Evolutionary conservation across 2,329 filamentous ascomycete genomes (phyloP).

Genomic region (Apiospora sp.): DNA sequence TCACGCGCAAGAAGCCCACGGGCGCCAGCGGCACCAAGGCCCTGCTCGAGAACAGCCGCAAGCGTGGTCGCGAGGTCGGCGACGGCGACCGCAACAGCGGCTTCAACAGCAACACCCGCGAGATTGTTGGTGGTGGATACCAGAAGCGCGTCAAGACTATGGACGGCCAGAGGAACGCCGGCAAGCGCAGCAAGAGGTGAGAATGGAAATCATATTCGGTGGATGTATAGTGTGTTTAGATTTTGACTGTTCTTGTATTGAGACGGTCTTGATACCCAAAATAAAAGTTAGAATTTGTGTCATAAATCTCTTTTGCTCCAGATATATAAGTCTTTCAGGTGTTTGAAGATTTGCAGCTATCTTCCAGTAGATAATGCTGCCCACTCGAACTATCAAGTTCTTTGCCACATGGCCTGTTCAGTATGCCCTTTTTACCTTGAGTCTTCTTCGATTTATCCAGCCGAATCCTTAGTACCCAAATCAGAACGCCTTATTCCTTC

Average conservation of each 20-base stretch:
- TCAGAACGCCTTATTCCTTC: neutral
- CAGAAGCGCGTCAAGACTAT: conserved; percentile 71
- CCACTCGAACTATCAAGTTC: neutral
- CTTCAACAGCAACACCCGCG: conserved; percentile 49
- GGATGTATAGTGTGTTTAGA: neutral
- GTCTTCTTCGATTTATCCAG: neutral
- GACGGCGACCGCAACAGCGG: conserved; percentile 76
- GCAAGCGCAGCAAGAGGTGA: conserved; percentile 47
- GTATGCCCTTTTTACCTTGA: neutral
- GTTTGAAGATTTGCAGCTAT: neutral
- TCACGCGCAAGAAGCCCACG: conserved; percentile 75
- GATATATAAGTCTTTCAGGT: neutral
- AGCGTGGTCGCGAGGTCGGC: conserved; percentile 72
- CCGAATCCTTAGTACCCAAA: neutral
- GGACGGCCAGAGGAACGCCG: conserved; percentile 41
- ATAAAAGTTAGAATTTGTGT: neutral
- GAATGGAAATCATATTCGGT: neutral
- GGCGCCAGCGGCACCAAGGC: conserved; percentile 64
- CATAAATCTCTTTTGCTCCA: neutral
- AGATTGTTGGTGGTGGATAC: conserved; percentile 75
- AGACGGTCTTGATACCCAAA: conserved; percentile 21
- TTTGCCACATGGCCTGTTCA: neutral
- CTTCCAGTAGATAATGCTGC: neutral
- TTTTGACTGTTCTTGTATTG: neutral
- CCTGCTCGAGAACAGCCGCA: conserved; percentile 84